These are phyloP conservation scores for Penicillium brasilianum DNA, from an alignment of 2,329 filamentous ascomycete genomes.

Conservation along the genomic window DNA sequence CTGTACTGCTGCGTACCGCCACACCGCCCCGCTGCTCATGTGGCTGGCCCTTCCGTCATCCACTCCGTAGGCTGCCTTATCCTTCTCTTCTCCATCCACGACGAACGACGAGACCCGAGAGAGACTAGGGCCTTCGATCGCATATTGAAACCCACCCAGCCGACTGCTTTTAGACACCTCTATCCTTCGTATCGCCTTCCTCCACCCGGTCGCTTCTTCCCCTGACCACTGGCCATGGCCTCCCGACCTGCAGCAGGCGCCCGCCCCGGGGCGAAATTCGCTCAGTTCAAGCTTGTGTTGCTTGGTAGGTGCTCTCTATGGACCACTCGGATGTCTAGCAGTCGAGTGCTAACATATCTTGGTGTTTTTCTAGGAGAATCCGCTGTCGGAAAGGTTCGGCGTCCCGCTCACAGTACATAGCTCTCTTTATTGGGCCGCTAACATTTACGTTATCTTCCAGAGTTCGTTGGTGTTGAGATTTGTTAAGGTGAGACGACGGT, in stretches of 20 bases:
- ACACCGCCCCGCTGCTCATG: conserved; percentile 34
- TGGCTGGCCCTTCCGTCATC: conserved; percentile 47
- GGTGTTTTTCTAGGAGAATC: conserved; percentile 75
- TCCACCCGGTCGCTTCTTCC: conserved; percentile 16
- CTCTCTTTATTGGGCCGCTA: conserved; percentile 31
- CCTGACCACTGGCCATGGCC: conserved; percentile 68
- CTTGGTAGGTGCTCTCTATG: conserved; percentile 68
- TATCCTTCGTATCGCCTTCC: conserved; percentile 12
- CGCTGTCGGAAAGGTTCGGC: conserved; percentile 89
- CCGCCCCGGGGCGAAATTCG: conserved; percentile 77
- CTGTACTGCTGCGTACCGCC: conserved; percentile 22
- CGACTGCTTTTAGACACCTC: not conserved
- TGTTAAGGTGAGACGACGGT: conserved; percentile 75
- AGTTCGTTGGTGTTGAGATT: conserved; percentile 98
- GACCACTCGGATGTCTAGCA: not conserved
- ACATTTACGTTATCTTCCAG: conserved; percentile 57
- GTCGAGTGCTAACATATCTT: conserved; percentile 24
- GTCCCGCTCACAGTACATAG: conserved; percentile 14
- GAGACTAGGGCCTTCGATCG: conserved; percentile 1
- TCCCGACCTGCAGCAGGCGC: conserved; percentile 76
- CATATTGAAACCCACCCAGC: not conserved
- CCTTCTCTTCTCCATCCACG: conserved; percentile 25
- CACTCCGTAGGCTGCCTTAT: conserved; percentile 31
- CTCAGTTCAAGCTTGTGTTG: conserved; percentile 98
- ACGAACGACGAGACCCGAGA: conserved; percentile 7